Evolutionary conservation across 2,329 filamentous ascomycete species (phyloP).

Genomic region (Ceratocystis variospora): DNA sequence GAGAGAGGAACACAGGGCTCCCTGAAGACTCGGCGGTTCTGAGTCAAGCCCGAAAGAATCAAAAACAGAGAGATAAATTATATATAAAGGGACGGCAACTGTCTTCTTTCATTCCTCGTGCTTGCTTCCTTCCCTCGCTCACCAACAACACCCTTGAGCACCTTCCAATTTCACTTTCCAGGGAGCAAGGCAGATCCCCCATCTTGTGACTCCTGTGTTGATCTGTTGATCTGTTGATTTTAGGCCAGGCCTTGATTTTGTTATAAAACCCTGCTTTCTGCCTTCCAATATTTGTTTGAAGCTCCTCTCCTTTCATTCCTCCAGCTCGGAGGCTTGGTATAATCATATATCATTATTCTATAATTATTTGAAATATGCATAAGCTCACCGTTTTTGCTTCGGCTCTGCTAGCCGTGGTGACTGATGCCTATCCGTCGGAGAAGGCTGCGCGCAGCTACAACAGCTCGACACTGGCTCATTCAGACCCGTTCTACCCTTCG

Average conservation of each 20-base stretch:
- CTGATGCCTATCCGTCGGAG: conserved; percentile 10
- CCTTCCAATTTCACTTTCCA: background rate
- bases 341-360: background rate
- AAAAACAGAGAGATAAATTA: background rate
- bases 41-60: background rate
- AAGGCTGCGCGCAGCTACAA: background rate
- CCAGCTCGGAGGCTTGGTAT: background rate
- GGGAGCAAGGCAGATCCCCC: conserved; percentile 1
- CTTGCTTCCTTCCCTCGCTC: background rate
- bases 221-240: background rate
- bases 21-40: background rate
- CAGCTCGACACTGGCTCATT: conserved; percentile 26
- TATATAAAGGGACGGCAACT: conserved; percentile 1
- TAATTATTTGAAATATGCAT: conserved; percentile 9
- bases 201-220: background rate
- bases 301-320: background rate
- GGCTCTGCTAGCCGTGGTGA: conserved; percentile 15
- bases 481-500: conserved; percentile 61
- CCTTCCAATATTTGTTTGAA: background rate
- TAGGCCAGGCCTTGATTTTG: background rate
- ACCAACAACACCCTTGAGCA: background rate
- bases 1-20: background rate
- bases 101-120: background rate
- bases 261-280: background rate
- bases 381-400: conserved; percentile 18